Evolutionary conservation across 257 asterid genomes (phyloP).

Genomic region (Misopates orontium): DNA sequence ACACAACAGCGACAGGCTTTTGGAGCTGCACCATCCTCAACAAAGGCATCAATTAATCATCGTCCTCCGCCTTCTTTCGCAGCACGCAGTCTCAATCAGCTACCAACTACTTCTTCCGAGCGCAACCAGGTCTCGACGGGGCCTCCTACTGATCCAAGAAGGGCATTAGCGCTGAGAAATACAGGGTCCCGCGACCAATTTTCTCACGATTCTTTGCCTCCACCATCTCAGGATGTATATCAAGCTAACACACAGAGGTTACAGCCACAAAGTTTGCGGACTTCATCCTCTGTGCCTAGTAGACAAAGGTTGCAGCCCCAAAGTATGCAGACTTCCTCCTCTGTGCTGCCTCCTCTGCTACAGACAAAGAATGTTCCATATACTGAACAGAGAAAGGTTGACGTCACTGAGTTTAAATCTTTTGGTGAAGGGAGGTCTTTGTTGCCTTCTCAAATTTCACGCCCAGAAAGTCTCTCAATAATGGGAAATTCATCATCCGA

Average conservation of each 20-base stretch:
- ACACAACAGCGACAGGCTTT: constrained; percentile 42
- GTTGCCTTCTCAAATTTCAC: constrained; percentile 34
- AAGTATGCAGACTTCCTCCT: constrained; percentile 33
- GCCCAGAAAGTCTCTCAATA: constrained; percentile 38
- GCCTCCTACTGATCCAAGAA: constrained; percentile 66
- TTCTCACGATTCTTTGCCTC: constrained; percentile 41
- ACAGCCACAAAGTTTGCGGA: constrained; percentile 35
- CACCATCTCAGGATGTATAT: constrained; percentile 37
- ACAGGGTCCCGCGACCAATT: constrained; percentile 33
- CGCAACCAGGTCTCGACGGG: constrained; percentile 39
- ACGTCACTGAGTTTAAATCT: constrained; percentile 34
- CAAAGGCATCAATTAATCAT: constrained; percentile 42
- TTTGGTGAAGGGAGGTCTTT: constrained; percentile 24
- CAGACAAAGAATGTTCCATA: constrained; percentile 37
- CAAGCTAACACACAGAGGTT: constrained; percentile 36
- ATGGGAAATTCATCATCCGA: constrained; percentile 44
- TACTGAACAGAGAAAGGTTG: constrained; percentile 38
- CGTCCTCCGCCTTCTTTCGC: constrained; percentile 48
- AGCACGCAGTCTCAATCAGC: constrained; percentile 31
- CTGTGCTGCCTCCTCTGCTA: constrained; percentile 39
- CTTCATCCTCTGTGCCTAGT: constrained; percentile 35
- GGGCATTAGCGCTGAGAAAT: constrained; percentile 46
- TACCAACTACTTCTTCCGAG: constrained; percentile 40
- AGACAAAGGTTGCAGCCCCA: constrained; percentile 39
- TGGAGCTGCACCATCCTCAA: constrained; percentile 43